A percentile compares a stretch with the other conserved stretches of the same genome.
phyloP scores from a whole-genome alignment of 805 yeast genomes.

The Hanseniaspora taiwanica region DNA sequence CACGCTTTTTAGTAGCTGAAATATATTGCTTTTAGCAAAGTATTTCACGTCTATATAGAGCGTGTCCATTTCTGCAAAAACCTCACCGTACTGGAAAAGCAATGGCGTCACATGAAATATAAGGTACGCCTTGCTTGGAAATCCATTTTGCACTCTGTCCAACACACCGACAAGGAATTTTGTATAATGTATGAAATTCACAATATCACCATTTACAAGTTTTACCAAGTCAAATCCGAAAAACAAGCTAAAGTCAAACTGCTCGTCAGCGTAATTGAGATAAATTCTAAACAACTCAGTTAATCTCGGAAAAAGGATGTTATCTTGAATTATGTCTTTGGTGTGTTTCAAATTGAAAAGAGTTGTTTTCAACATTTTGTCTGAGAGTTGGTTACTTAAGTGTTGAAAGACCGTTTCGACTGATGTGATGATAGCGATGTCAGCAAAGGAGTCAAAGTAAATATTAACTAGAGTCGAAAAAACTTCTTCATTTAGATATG shows the following conservation, averaged over 20 bases:
- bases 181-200: background rate
- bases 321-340: background rate
- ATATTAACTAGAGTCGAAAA: background rate
- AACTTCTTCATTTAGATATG: background rate
- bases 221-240: background rate
- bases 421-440: background rate
- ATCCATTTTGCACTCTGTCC: background rate
- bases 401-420: background rate
- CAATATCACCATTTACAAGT: background rate
- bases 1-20: background rate
- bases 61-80: background rate
- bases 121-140: background rate
- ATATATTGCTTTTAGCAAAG: background rate
- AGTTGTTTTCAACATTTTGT: background rate
- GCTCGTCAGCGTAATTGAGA: background rate
- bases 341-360: background rate
- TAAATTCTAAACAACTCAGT: background rate
- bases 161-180: background rate
- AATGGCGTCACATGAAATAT: background rate
- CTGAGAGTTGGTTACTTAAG: background rate
- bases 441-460: background rate
- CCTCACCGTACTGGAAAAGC: background rate
- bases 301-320: background rate
- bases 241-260: background rate
- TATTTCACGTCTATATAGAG: background rate